Evolutionary conservation across 1,139 yeast species (phyloP).

Genomic region (Debaryomycetaceae sp.): DNA sequence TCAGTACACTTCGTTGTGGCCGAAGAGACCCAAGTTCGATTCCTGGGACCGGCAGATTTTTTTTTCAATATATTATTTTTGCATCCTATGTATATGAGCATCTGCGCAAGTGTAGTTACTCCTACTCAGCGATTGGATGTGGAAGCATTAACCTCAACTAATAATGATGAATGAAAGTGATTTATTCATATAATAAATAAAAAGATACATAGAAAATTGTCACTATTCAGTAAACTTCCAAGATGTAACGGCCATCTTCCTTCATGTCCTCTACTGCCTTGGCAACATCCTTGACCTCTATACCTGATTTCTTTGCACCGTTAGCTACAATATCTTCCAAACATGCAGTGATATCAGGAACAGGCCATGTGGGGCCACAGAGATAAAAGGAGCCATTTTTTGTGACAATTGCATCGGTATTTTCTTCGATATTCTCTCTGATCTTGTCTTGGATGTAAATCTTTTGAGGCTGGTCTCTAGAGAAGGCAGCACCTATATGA

Average conservation of each 20-base stretch:
- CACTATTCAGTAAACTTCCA: slow-evolving; percentile 82
- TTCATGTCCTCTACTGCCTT: slow-evolving; percentile 89
- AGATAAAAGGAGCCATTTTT: slow-evolving; percentile 88
- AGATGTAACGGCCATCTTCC: slow-evolving; percentile 86
- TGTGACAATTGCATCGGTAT: slow-evolving; percentile 75
- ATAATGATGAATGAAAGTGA: no score
- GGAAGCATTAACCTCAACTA: no score
- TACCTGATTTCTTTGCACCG: slow-evolving; percentile 69
- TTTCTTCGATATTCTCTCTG: slow-evolving; percentile 66
- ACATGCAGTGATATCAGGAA: slow-evolving; percentile 92
- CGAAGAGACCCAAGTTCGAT: slow-evolving; percentile 46
- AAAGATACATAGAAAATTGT: neutral
- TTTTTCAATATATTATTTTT: slow-evolving; percentile 1
- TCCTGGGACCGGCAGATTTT: slow-evolving; percentile 41
- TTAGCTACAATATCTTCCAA: slow-evolving; percentile 73
- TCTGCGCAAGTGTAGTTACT: no score
- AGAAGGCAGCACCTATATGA: slow-evolving; percentile 96
- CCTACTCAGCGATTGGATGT: no score
- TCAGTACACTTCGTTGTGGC: slow-evolving; percentile 47
- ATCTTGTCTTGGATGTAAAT: slow-evolving; percentile 94
- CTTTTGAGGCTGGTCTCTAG: slow-evolving; percentile 95
- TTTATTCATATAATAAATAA: slow-evolving; percentile 4
- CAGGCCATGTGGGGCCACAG: slow-evolving; percentile 99
- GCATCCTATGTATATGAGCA: no score
- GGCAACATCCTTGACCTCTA: slow-evolving; percentile 62